phyloP scores from a whole-genome alignment of 331 rosid species.

The Pyrus hybrid region DNA sequence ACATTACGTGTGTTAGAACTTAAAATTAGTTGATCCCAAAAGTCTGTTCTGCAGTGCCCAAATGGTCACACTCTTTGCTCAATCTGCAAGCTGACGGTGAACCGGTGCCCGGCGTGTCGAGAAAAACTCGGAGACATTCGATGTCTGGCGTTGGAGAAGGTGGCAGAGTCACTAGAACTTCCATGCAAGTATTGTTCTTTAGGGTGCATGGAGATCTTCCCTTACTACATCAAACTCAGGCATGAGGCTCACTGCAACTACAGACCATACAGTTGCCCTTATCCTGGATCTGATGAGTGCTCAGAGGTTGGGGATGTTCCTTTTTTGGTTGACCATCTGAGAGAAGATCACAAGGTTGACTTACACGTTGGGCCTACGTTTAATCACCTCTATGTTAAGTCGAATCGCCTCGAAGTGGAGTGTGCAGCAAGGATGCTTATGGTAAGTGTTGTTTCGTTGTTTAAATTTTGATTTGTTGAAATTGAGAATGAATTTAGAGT shows the following conservation, averaged over 20 bases:
- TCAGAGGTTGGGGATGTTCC: conserved; percentile 17
- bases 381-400: conserved; percentile 32
- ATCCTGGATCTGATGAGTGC: conserved; percentile 30
- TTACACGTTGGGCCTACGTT: conserved; percentile 28
- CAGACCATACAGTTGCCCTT: conserved; percentile 33
- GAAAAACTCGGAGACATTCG: conserved; percentile 36
- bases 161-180: conserved; percentile 26
- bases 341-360: conserved; percentile 34
- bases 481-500: background rate
- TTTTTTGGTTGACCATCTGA: conserved; percentile 27
- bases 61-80: conserved; percentile 32
- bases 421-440: conserved; percentile 35
- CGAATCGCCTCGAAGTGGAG: conserved; percentile 20
- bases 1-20: background rate
- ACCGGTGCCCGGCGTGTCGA: conserved; percentile 31
- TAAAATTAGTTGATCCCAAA: background rate
- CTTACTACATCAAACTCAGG: conserved; percentile 29
- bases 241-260: conserved; percentile 28
- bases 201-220: conserved; percentile 27
- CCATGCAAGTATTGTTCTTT: conserved; percentile 27
- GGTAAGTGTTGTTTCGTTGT: conserved; percentile 7
- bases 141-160: conserved; percentile 38
- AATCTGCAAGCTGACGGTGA: conserved; percentile 25
- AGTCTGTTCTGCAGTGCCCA: conserved; percentile 22
- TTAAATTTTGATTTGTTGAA: background rate